Evolutionary conservation across 2,329 filamentous ascomycete species (phyloP).

Genomic region (Gyromitra esculenta): DNA sequence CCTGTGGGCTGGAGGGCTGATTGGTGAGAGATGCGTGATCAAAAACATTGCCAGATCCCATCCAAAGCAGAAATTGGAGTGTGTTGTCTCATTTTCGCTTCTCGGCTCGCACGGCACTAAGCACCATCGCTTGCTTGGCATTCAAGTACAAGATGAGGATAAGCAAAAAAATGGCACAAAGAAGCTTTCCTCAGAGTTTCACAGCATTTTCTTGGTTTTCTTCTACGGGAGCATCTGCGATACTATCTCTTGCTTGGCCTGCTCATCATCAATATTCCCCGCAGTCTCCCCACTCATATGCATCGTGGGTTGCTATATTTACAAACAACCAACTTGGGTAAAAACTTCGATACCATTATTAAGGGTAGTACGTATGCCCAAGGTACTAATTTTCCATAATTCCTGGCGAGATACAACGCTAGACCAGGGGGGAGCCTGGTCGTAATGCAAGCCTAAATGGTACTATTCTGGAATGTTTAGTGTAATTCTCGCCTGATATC

Average conservation of each 20-base stretch:
- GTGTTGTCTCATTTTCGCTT: constrained; percentile 10
- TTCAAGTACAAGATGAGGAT: not conserved
- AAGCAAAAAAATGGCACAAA: constrained; percentile 3
- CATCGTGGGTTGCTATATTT: constrained; percentile 2
- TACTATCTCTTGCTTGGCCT: not conserved
- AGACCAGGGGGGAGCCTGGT: not conserved
- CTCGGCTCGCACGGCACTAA: constrained; percentile 3
- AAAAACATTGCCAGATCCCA: constrained; percentile 6
- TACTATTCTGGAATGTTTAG: constrained; percentile 10
- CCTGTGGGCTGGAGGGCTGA: not conserved
- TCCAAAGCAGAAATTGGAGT: not conserved
- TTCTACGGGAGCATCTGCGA: not conserved
- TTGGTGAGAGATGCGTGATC: not conserved
- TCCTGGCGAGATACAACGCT: not conserved
- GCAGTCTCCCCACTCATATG: not conserved
- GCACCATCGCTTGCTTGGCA: not conserved
- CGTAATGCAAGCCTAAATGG: not conserved
- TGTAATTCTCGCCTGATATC: not conserved
- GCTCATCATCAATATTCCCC: not conserved
- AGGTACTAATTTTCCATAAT: too few relatives aligned
- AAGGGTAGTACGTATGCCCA: not conserved
- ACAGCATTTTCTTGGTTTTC: constrained; percentile 2
- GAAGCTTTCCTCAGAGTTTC: constrained; percentile 16
- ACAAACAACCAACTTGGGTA: not conserved
- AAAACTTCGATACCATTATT: not conserved